Conservation (phyloP, 1,284 basidiomycete species). For the Athelia psychrophila region DNA sequence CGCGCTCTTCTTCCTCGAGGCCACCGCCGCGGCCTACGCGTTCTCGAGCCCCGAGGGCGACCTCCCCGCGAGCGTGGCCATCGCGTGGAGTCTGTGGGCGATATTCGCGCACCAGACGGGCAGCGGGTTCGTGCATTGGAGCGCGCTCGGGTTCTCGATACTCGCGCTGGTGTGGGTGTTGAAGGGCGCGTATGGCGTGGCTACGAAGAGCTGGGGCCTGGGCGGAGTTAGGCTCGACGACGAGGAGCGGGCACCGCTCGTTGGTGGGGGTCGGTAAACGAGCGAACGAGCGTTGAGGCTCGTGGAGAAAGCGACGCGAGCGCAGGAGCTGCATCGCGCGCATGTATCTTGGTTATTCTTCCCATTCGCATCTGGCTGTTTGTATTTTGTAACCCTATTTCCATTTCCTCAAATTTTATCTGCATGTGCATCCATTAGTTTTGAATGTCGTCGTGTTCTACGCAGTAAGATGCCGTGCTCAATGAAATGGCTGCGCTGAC, state of each 20-base stretch:
- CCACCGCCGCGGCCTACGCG: slow-evolving; percentile 87
- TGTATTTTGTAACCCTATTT: no score
- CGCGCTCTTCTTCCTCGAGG: slow-evolving; percentile 90
- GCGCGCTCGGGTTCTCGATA: slow-evolving; percentile 82
- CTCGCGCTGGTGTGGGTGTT: slow-evolving; percentile 82
- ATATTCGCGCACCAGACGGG: slow-evolving; percentile 72
- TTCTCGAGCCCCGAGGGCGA: slow-evolving; percentile 90
- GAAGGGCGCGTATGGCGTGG: slow-evolving; percentile 64
- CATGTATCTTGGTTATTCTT: no score
- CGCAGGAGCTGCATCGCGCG: no score
- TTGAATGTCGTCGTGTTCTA: no score
- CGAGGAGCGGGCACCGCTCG: slow-evolving; percentile 83
- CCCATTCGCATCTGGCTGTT: no score
- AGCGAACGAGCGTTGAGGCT: no score
- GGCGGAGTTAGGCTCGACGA: slow-evolving; percentile 64
- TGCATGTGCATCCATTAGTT: no score
- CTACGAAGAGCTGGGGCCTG: slow-evolving; percentile 34
- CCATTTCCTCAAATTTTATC: no score
- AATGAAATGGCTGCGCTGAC: no score
- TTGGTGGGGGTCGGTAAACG: no score
- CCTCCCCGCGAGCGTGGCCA: slow-evolving; percentile 84
- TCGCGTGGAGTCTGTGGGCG: slow-evolving; percentile 81
- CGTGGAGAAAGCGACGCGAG: no score
- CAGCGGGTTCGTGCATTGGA: slow-evolving; percentile 86
- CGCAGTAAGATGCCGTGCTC: no score